Percentiles rank a stretch among this genome's conserved stretches.
Conservation (phyloP, 2,329 filamentous ascomycete genomes). For the Sordariomycetes sp. region DNA sequence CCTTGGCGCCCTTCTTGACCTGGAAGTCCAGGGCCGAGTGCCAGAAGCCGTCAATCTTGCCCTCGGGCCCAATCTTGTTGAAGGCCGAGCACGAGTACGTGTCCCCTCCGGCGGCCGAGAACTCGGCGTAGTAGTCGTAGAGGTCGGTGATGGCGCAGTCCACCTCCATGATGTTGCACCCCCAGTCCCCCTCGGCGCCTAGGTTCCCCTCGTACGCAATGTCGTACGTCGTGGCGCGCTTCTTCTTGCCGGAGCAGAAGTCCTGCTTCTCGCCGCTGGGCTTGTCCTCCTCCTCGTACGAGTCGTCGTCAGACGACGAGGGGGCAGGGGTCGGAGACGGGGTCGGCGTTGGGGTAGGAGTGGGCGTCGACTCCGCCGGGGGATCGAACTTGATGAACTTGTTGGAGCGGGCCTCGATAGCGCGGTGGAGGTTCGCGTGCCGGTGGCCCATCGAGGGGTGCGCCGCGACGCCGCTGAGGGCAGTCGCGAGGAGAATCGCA, state of each 20-base stretch:
- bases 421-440: constrained; percentile 20
- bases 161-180: constrained; percentile 38
- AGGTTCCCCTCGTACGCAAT: constrained; percentile 34
- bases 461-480: constrained; percentile 23
- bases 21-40: constrained; percentile 25
- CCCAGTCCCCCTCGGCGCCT: constrained; percentile 25
- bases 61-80: constrained; percentile 37
- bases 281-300: neutral
- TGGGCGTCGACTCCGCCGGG: neutral
- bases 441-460: constrained; percentile 20
- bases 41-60: constrained; percentile 34
- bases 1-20: constrained; percentile 20
- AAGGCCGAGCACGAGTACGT: constrained; percentile 24
- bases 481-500: constrained; percentile 22
- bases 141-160: constrained; percentile 16
- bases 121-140: constrained; percentile 30
- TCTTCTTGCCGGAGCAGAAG: constrained; percentile 19
- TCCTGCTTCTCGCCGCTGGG: constrained; percentile 6
- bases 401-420: constrained; percentile 10
- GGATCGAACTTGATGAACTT: constrained; percentile 2
- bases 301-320: neutral
- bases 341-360: constrained; percentile 8
- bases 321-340: neutral
- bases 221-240: constrained; percentile 31
- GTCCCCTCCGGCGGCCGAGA: constrained; percentile 20